Evolutionary conservation across 2,329 filamentous ascomycete genomes (phyloP).

Genomic region (Fusarium coffeatum): DNA sequence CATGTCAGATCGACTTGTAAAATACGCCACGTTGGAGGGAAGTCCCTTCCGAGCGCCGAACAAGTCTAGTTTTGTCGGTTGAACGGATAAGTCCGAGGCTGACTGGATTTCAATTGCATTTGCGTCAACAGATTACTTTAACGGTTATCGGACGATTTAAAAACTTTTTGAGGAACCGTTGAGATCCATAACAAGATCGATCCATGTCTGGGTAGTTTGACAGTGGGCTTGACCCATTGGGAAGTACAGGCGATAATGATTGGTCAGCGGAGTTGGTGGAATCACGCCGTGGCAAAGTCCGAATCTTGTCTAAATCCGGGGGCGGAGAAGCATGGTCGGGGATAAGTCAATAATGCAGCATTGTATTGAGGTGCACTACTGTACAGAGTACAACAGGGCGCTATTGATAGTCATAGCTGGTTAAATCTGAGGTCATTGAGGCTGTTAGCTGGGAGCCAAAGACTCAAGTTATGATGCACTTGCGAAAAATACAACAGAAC

Average conservation of each 20-base stretch:
- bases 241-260: constrained; percentile 21
- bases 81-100: not conserved
- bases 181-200: not conserved
- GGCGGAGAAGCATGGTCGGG: constrained; percentile 36
- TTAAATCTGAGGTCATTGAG: constrained; percentile 11
- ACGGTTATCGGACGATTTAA: not conserved
- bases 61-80: not conserved
- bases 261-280: constrained; percentile 20
- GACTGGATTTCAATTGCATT: not conserved
- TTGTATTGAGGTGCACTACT: not conserved
- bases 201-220: constrained; percentile 8
- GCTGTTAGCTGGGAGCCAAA: not conserved
- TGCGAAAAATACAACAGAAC: not conserved
- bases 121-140: not conserved
- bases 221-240: constrained; percentile 8
- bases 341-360: constrained; percentile 26
- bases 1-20: not conserved
- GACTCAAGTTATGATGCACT: not conserved
- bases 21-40: not conserved
- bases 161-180: not conserved
- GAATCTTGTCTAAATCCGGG: constrained; percentile 42
- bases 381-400: not conserved
- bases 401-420: not conserved
- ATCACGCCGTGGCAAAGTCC: constrained; percentile 36
- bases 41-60: not conserved